Base-by-base conservation (phyloP, 208 protist species). In the Leishmania mexicana region DNA sequence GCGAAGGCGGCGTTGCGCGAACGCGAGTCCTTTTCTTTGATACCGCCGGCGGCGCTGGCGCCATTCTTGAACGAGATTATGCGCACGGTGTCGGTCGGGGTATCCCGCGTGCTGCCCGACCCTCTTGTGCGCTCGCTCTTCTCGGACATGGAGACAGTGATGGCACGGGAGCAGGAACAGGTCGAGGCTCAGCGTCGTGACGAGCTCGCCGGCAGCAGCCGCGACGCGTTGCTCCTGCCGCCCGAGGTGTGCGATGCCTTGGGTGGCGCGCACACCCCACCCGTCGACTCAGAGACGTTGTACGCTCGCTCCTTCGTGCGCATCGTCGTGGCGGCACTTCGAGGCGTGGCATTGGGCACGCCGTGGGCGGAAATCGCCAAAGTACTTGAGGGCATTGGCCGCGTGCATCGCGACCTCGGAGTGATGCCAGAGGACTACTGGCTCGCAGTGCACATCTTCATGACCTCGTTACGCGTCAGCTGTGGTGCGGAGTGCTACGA, bases 51-150 rank as follows among this genome's bases (percentile, higher is more conserved):
- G 47, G 94, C 94, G 38, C 76, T 88, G 5, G 90, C 94, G 11
- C 93, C 94, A 57, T 85, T 97, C 38, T 84, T 97, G 57, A 95
- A 88, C 70, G 94, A 97, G 76, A 81, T 97, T 15, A 89, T 92
- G 84, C 90, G 94, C 42, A 96, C 92, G n/a, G 93, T 96, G 67
- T 90, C 84, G 53, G 80, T 90, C 19, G 85, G 81, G n/a, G 81
- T 97, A 73, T 83, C 84, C 24, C 77, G 83, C 35, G 78, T 88
- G 42, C 71, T 95, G 74, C 85, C 84, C 24, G 90, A 96, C 76
- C 93, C 93, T 19, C 89, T 94, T 21, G 86, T 94, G 21, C 90
- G 89, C 86, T 87, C 87, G 10, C 85, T 97, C 70, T 97, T 97
- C 83, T 75, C 85, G 5, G 94, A 97, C 65, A 79, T 96, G 72